A percentile compares a stretch with the other conserved stretches of the same genome.
phyloP scores from a whole-genome alignment of 1,139 yeast genomes.

The Arxiozyma bovina region DNA sequence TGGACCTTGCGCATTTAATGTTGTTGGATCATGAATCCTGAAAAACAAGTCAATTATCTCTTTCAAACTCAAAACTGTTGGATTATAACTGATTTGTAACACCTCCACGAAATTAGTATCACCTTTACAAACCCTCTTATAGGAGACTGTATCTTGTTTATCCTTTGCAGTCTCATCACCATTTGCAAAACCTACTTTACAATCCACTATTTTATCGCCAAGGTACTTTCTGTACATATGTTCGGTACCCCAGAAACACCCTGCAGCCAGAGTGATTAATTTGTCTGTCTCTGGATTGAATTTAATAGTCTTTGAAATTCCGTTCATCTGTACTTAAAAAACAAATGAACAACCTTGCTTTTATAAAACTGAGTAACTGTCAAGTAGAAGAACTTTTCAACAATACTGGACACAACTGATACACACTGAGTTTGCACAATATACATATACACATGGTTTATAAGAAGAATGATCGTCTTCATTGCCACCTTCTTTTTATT shows the following conservation, averaged over 20 bases:
- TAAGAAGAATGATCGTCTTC: no score
- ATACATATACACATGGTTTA: no score
- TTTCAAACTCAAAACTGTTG: constrained; percentile 45
- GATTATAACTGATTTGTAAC: constrained; percentile 75
- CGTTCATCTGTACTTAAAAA: not conserved
- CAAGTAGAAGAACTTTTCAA: not conserved
- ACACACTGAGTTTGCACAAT: no score
- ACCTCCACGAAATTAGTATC: constrained; percentile 69
- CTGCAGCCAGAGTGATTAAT: constrained; percentile 61
- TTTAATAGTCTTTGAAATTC: constrained; percentile 32
- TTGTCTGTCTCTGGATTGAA: constrained; percentile 37
- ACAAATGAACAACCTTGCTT: not conserved
- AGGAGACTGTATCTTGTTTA: constrained; percentile 45
- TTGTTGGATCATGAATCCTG: constrained; percentile 80
- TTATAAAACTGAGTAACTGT: no score
- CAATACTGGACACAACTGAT: no score
- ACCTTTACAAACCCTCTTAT: constrained; percentile 68
- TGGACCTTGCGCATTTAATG: constrained; percentile 61
- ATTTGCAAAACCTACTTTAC: constrained; percentile 85
- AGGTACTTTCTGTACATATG: constrained; percentile 68
- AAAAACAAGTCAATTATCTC: constrained; percentile 78
- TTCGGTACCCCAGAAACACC: constrained; percentile 96
- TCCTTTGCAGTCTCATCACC: constrained; percentile 39
- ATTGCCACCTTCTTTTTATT: no score
- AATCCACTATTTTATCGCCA: constrained; percentile 49